These are phyloP conservation scores for Pyrenula massariospora DNA, from an alignment of 495 filamentous ascomycete genomes.

Conservation along the genomic window DNA sequence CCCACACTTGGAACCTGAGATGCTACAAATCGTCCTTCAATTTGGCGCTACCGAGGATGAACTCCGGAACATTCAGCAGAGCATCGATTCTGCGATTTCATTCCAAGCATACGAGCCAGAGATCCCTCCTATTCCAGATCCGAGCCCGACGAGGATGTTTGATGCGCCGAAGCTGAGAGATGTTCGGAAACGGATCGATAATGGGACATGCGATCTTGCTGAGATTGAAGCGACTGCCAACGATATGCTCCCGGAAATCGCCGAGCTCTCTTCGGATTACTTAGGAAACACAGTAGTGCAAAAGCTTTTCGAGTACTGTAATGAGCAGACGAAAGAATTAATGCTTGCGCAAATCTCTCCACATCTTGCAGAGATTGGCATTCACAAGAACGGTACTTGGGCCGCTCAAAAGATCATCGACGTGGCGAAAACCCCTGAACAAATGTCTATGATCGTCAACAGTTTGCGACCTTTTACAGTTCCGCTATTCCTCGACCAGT, in stretches of 20 bases:
- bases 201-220: conserved; percentile 67
- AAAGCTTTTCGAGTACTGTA: conserved; percentile 94
- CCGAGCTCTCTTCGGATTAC: conserved; percentile 88
- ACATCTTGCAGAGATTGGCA: conserved; percentile 89
- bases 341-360: conserved; percentile 85
- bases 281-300: conserved; percentile 99
- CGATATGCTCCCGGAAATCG: conserved; percentile 91
- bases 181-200: conserved; percentile 94
- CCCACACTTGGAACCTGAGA: conserved; percentile 65
- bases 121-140: conserved; percentile 80
- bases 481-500: conserved; percentile 90
- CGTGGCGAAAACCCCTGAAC: conserved; percentile 70
- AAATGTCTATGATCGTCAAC: conserved; percentile 77
- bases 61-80: conserved; percentile 54
- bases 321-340: conserved; percentile 74
- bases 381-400: conserved; percentile 99
- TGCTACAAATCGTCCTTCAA: conserved; percentile 73
- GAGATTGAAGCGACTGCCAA: conserved; percentile 89
- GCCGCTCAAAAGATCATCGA: conserved; percentile 99
- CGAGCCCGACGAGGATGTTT: conserved; percentile 80
- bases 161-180: conserved; percentile 93
- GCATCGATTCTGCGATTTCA: conserved; percentile 62
- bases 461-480: conserved; percentile 74
- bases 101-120: conserved; percentile 65
- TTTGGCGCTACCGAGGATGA: conserved; percentile 86